phyloP scores from a whole-genome alignment of 106 monocot genomes.

The Chionographis japonica region DNA sequence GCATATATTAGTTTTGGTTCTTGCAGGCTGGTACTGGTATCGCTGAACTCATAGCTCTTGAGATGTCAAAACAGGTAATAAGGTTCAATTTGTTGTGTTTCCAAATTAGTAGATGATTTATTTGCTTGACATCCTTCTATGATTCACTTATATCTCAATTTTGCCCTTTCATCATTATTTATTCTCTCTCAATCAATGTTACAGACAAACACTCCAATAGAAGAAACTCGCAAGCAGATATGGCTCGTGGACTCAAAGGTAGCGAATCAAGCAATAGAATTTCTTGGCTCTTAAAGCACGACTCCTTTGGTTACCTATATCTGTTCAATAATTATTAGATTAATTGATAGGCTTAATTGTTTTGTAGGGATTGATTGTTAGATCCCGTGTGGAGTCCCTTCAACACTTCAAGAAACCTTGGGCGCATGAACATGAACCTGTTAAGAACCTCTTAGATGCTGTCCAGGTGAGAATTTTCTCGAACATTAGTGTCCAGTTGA shows the following conservation, averaged over 20 bases:
- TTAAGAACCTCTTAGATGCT: conserved; percentile 52
- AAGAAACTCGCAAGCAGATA: conserved; percentile 63
- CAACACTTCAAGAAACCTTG: conserved; percentile 81
- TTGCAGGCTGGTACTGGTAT: conserved; percentile 81
- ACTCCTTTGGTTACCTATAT: too few species aligned
- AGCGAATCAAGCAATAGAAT: neutral
- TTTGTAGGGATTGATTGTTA: conserved; percentile 65
- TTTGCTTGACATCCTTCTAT: neutral
- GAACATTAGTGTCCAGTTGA: too few species aligned
- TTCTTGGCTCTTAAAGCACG: too few species aligned
- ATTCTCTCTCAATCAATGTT: neutral
- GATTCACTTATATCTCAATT: too few species aligned
- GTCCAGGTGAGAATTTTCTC: conserved; percentile 43
- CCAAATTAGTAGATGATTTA: too few species aligned
- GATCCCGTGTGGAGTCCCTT: conserved; percentile 50
- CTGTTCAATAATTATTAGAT: too few species aligned
- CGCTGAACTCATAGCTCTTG: conserved; percentile 74
- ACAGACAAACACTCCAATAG: conserved; percentile 53
- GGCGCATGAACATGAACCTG: conserved; percentile 81
- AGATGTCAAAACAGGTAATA: conserved; percentile 67
- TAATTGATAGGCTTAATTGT: neutral
- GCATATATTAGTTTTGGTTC: neutral
- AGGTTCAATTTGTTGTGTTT: neutral
- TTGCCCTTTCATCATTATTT: neutral
- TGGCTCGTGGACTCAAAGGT: conserved; percentile 89